Conservation (phyloP, 75 land plant genomes). For the Larix kaempferi region DNA sequence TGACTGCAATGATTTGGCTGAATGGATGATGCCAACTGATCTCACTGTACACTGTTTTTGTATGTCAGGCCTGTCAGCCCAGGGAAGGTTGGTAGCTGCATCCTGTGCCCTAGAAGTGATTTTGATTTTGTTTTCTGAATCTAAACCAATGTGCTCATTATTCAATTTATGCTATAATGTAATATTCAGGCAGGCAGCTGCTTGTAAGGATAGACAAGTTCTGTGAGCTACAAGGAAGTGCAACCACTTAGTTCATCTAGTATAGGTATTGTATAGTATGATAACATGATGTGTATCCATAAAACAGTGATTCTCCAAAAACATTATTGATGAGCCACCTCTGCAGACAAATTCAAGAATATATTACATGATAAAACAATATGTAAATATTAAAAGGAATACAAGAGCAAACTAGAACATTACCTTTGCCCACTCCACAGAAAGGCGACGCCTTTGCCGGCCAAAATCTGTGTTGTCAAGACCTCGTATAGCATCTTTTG, state of each 20-base stretch:
- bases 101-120: constrained; percentile 9
- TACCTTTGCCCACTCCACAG: constrained; percentile 98
- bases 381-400: background rate
- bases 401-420: background rate
- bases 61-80: constrained; percentile 10
- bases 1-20: constrained; percentile 10
- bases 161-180: constrained; percentile 12
- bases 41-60: constrained; percentile 2
- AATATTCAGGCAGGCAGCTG: constrained; percentile 8
- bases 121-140: constrained; percentile 9
- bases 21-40: constrained; percentile 7
- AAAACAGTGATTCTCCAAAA: background rate
- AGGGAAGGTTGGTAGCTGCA: constrained; percentile 8
- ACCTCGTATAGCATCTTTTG: constrained; percentile 80
- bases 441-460: constrained; percentile 64
- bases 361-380: background rate
- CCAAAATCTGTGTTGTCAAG: constrained; percentile 84
- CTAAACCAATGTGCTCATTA: constrained; percentile 9
- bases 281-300: constrained; percentile 5
- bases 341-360: background rate
- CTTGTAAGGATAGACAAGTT: constrained; percentile 2
- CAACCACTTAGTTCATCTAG: constrained; percentile 4
- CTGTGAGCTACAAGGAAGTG: constrained; percentile 12
- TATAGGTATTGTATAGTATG: background rate
- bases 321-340: background rate